Percentiles rank a stretch among this genome's conserved stretches.
phyloP scores from a whole-genome alignment of 1,284 basidiomycete genomes.

The Rhizopogon parksii region DNA sequence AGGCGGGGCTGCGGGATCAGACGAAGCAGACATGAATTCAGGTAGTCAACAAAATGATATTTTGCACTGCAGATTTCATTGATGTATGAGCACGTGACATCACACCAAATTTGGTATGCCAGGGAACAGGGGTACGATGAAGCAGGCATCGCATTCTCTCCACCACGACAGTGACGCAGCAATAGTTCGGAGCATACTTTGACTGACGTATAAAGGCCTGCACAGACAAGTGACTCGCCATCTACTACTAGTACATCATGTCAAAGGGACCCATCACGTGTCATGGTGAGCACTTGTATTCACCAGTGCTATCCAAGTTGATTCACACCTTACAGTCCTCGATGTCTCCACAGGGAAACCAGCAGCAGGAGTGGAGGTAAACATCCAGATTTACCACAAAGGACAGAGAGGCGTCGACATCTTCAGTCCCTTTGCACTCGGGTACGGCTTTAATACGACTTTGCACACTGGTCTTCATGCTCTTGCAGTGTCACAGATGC shows the following conservation, averaged over 20 bases:
- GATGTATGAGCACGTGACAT: conserved; percentile 12
- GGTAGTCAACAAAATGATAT: conserved; percentile 16
- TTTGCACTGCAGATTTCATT: neutral
- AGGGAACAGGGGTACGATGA: neutral
- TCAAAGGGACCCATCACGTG: conserved; percentile 82
- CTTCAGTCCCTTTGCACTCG: conserved; percentile 51
- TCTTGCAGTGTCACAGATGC: conserved; percentile 61
- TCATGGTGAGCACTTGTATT: conserved; percentile 50
- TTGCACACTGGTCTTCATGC: neutral
- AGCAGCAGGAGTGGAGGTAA: conserved; percentile 59
- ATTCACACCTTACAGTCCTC: conserved; percentile 49
- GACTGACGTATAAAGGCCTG: neutral
- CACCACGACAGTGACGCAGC: neutral
- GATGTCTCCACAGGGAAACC: conserved; percentile 82
- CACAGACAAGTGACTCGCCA: neutral
- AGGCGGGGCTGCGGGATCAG: conserved; percentile 43
- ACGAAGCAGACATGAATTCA: conserved; percentile 25
- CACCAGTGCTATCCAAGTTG: neutral
- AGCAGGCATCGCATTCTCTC: neutral
- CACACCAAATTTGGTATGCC: neutral
- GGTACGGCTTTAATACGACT: conserved; percentile 35
- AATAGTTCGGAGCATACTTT: neutral
- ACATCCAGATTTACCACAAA: conserved; percentile 42
- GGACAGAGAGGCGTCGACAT: conserved; percentile 29
- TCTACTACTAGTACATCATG: conserved; percentile 29